Evolutionary conservation across 352 stramenopile species (phyloP).

Genomic region (Phytophthora ramorum): DNA sequence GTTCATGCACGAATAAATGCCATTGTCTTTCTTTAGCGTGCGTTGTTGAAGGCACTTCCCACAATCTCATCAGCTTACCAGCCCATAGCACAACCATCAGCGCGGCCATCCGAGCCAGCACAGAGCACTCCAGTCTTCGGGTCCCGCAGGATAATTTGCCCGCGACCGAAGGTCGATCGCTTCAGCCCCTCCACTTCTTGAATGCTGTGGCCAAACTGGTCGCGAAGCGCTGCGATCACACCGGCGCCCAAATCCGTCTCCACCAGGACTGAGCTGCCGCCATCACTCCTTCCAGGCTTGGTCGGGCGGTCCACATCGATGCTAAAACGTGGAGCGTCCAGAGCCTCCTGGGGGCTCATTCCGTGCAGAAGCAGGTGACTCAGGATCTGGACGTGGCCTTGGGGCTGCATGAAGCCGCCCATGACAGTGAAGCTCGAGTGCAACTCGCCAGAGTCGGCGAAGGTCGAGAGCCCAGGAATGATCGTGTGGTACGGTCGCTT

Average conservation of each 20-base stretch:
- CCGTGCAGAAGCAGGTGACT: conserved; percentile 88
- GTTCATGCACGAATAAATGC: conserved; percentile 2
- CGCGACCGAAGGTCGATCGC: conserved; percentile 73
- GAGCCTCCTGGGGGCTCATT: conserved; percentile 89
- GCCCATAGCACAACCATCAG: conserved; percentile 94
- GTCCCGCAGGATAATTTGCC: conserved; percentile 88
- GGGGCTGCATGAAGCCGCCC: conserved; percentile 96
- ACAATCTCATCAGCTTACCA: conserved; percentile 45
- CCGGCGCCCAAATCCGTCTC: conserved; percentile 82
- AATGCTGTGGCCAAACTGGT: conserved; percentile 78
- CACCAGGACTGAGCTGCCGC: conserved; percentile 76
- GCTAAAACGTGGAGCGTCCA: conserved; percentile 95
- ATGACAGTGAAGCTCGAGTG: conserved; percentile 94
- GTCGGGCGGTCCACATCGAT: conserved; percentile 78
- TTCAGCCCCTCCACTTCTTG: conserved; percentile 35
- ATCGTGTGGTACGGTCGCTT: conserved; percentile 99
- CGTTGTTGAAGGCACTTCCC: conserved; percentile 1
- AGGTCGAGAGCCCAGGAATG: conserved; percentile 95
- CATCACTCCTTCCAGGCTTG: conserved; percentile 49
- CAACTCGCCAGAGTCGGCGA: conserved; percentile 84
- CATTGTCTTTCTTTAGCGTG: conserved; percentile 33
- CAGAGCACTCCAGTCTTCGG: conserved; percentile 90
- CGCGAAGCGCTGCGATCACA: conserved; percentile 74
- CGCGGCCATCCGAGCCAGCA: conserved; percentile 94
- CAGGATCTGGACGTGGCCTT: conserved; percentile 96